Evolutionary conservation across 2,329 filamentous ascomycete genomes (phyloP), one percentile per base, ranked within the genome.

Genomic region (Geosmithia morbida): DNA sequence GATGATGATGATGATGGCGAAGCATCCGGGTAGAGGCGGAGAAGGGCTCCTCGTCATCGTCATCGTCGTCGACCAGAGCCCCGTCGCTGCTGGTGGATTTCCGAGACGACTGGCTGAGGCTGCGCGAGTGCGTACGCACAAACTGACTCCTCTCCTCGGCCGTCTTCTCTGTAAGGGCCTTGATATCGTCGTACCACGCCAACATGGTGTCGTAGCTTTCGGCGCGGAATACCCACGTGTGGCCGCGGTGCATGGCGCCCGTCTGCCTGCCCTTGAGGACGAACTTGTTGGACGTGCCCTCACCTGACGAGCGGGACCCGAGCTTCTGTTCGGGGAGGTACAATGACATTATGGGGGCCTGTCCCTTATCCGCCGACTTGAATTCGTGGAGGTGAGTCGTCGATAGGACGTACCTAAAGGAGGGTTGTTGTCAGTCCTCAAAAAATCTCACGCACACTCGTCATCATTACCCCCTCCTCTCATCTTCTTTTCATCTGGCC

Each of bases 381-480:
- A 97, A 98, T 66, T 98, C 92, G 68, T 98, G 92, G 19, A 98
- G 75, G 66, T 98, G 92, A 48, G 92, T 97, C 16, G 92, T 87
- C 56, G 92, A 95, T 55, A 98, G 71, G 44, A 97, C 88, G 64
- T 96, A 96, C 87, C 86, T 92, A 55, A 8, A 18, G 33, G 18
- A 7, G n/a, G n/a, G n/a, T n/a, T n/a, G n/a, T n/a, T 44, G 22
- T 48, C 48, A 50, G 47, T n/a, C n/a, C n/a, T n/a, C n/a, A n/a
- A n/a, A n/a, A n/a, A n/a, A 41, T 41, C 13, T 41, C 22, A 26
- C 13, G 8, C 22, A 26, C 8, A 5, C 22, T 26, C 8, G 22
- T 26, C 22, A 5, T 26, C 22, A 5, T 8, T 26, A 5, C 22
- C 8, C 22, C 8, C 22, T 26, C 22, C 22, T 26, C 8, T 8